These are phyloP conservation scores for Trichoderma arundinaceum DNA, from an alignment of 2,329 filamentous ascomycete genomes.

Conservation along the genomic window DNA sequence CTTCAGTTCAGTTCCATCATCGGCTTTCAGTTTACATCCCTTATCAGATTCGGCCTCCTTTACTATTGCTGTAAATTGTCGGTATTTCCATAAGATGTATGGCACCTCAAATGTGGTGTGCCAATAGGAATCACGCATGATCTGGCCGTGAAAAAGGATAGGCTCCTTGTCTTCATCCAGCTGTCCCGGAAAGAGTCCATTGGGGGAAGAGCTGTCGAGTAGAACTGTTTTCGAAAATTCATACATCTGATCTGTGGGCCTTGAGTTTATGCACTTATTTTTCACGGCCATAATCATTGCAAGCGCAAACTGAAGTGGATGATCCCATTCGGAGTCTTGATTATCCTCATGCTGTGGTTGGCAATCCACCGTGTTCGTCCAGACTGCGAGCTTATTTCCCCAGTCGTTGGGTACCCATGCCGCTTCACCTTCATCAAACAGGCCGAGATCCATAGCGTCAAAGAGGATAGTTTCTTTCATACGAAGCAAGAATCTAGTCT, in stretches of 20 bases:
- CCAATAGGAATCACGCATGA: background rate
- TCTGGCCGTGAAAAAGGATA: background rate
- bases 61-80: background rate
- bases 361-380: background rate
- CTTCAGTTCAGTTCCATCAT: too few species aligned
- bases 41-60: too few species aligned
- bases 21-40: too few species aligned
- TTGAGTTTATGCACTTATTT: background rate
- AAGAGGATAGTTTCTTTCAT: background rate
- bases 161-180: background rate
- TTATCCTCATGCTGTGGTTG: background rate
- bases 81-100: background rate
- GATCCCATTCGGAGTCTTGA: background rate
- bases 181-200: background rate
- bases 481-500: background rate
- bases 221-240: background rate
- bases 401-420: background rate
- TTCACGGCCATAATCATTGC: background rate
- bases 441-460: background rate
- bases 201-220: background rate
- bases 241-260: background rate
- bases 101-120: background rate
- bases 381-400: background rate
- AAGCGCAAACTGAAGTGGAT: conserved; percentile 1
- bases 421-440: background rate